Base-by-base conservation (phyloP, 305 asterid species). In the Petunia hybrid region DNA sequence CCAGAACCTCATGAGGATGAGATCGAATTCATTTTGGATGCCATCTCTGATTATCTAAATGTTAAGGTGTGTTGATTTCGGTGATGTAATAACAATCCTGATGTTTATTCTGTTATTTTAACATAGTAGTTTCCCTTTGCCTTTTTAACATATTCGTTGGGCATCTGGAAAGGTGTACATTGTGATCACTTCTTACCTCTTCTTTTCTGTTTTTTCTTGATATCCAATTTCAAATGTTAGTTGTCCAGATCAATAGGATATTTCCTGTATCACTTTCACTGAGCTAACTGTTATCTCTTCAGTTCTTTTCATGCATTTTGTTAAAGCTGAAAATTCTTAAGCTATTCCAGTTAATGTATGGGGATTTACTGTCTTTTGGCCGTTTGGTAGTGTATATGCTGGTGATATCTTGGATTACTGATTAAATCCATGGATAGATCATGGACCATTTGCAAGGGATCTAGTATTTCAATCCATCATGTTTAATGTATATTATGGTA, bases 1-100 rank as follows among this genome's bases (percentile, higher is more conserved):
- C 99, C 99, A 14, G 98, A 96, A 83, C 98, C 99, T 71, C 97
- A 96, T 65, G 99, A 96, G 89, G 91, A 92, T 83, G 99, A 96
- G 93, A 91, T 96, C 83, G 88, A 90, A 81, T 96, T 94, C 90
- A 96, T 96, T 88, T 87, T 96, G 85, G 99, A 96, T 85, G 97
- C 98, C 79, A 91, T 96, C 84, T 93, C 94, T 57, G 98, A 93
- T 89, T 96, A 96, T 88, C 99, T 96, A 61, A 94, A 91, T 85
- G 82, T 96, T 81, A 96, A 96, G 98, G 99, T 96, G 79, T 43
- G 91, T 82, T 63, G 76, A 75, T 78, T 77, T 82, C 45, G 38
- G 22, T 78, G 42, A 69, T 59, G 64, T 61, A 70, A 66, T 80
- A 13, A 45, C n/a, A 38, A 31, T 73, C 62, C 45, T 51, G 36